Evolutionary conservation across 2,329 filamentous ascomycete genomes (phyloP).

Genomic region (Helotiales sp.): DNA sequence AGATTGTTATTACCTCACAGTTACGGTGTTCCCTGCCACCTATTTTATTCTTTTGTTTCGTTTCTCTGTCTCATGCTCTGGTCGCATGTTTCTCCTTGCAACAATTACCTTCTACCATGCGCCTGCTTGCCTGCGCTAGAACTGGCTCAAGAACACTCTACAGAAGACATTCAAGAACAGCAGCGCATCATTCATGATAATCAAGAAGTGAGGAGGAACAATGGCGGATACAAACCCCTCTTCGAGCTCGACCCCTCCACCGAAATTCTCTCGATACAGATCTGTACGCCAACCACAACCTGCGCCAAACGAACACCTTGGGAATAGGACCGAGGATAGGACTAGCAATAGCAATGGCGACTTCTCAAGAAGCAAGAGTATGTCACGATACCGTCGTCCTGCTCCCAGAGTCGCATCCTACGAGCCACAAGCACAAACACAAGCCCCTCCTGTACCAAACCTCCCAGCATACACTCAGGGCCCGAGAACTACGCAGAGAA

Average conservation of each 20-base stretch:
- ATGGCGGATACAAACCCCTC: slow-evolving; percentile 26
- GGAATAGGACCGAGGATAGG: too few relatives aligned
- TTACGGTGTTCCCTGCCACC: background rate
- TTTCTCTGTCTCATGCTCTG: background rate
- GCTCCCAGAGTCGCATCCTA: background rate
- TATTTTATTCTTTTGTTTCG: background rate
- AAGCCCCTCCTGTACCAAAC: slow-evolving; percentile 18
- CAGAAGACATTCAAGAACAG: background rate
- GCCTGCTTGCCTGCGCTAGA: background rate
- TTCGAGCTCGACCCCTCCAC: slow-evolving; percentile 15
- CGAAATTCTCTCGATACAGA: slow-evolving; percentile 58
- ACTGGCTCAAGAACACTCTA: too few relatives aligned
- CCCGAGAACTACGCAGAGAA: slow-evolving; percentile 9
- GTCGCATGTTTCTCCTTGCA: background rate
- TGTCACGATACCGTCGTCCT: slow-evolving; percentile 39
- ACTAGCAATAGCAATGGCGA: slow-evolving; percentile 31
- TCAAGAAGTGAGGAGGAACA: background rate
- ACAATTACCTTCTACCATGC: background rate
- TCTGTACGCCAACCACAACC: slow-evolving; percentile 48
- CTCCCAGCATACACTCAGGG: background rate
- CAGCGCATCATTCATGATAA: slow-evolving; percentile 5
- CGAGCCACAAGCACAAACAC: background rate
- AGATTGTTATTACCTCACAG: too few relatives aligned
- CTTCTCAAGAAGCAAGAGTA: slow-evolving; percentile 35
- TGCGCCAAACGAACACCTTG: slow-evolving; percentile 29